Evolutionary conservation across 2,329 filamentous ascomycete species (phyloP), one percentile per base, ranked within the genome.

Genomic region (Trichoderma atroviride): DNA sequence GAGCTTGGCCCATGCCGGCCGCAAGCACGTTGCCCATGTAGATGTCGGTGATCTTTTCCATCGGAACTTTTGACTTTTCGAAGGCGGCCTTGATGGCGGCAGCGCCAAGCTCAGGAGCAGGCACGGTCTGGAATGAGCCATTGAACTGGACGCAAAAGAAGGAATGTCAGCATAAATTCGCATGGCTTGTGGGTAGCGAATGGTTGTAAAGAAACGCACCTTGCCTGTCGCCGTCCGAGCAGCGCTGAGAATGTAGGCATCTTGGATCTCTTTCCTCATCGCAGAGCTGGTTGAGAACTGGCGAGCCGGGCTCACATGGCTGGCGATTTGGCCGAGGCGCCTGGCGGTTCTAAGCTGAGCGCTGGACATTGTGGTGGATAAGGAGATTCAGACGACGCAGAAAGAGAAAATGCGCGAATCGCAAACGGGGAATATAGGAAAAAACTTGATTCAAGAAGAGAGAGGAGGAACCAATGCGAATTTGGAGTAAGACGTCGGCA

Each of bases 11-110:
- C 6, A 96, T 87, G 22, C 87, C 88, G 56, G 87, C 95, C 79
- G 94, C 91, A 52, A 98, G 86, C 11, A 98, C 96, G 76, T 97
- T 97, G 78, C 96, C 96, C 92, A 98, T 97, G 84, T 98, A 98
- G 19, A 98, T 93, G 81, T 97, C 92, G 72, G 91, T 92, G 76
- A 98, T 93, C 78, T 91, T 92, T 40, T 91, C 89, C 64, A 89
- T 80, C 1, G 96, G 94, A 7, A 98, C 87, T 73, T 89, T 90
- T 64, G 94, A 96, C 81, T 96, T 97, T 74, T 91, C 88, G 66
- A 99, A 81, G 33, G 96, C 96, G 58, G 93, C 91, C 81, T 94
- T 96, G 83, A 99, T 98, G 70, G 94, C 96, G 19, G 90, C 89
- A 35, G 95, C 93, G 74, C 93, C 96, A 58, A 99, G 91, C 76